Conservation (phyloP, 345 rosid species). For the Gossypium australe region DNA sequence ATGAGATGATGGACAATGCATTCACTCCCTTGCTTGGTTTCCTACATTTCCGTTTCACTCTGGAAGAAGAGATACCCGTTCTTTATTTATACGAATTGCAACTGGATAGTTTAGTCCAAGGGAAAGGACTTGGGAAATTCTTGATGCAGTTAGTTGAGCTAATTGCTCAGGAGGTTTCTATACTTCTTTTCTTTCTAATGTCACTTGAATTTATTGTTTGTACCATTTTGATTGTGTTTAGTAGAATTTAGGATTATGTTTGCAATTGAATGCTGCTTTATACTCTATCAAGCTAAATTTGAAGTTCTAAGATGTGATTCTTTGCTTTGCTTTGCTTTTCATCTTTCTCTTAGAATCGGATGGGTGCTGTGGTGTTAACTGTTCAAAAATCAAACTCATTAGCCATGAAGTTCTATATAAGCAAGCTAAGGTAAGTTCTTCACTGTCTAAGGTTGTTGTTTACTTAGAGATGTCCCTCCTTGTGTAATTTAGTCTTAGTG, state of each 20-base stretch:
- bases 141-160: constrained; percentile 81
- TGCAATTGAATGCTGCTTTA: not conserved
- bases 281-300: not conserved
- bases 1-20: constrained; percentile 14
- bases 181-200: not conserved
- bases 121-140: constrained; percentile 76
- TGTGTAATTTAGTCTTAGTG: not conserved
- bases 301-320: constrained; percentile 7
- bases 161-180: constrained; percentile 68
- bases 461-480: not conserved
- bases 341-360: constrained; percentile 41
- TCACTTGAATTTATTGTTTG: not conserved
- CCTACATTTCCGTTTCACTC: constrained; percentile 66
- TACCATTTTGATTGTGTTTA: not conserved
- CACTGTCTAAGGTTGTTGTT: not conserved
- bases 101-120: constrained; percentile 60
- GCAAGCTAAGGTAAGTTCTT: constrained; percentile 65
- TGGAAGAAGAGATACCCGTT: constrained; percentile 81
- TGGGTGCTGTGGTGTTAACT: constrained; percentile 77
- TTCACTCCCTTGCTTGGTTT: constrained; percentile 51
- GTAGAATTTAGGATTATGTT: not conserved
- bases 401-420: constrained; percentile 78
- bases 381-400: constrained; percentile 67
- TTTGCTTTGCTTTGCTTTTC: not conserved
- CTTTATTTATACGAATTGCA: constrained; percentile 86